Conservation (phyloP, 371 early-diverging fungal genomes). For the Mortierella polycephala region DNA sequence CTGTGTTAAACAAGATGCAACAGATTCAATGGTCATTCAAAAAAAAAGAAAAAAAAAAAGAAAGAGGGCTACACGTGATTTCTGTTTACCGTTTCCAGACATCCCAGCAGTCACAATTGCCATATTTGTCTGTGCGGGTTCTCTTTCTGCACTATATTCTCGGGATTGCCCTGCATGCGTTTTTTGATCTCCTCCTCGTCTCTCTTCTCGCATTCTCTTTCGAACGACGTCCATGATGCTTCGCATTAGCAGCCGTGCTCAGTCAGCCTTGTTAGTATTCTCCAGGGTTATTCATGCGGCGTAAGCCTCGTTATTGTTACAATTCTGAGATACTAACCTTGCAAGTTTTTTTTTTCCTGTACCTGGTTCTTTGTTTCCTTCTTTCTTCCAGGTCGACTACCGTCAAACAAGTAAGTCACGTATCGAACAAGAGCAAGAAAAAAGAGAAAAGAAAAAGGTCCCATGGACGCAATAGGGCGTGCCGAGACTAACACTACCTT, state of each 20-base stretch:
- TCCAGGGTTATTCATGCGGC: not conserved
- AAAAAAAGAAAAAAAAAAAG: conserved; percentile 22
- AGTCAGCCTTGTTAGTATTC: conserved; percentile 33
- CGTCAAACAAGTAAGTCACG: conserved; percentile 40
- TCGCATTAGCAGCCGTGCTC: conserved; percentile 37
- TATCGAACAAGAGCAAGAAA: not conserved
- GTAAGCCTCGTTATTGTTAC: not conserved
- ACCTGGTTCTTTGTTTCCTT: conserved; percentile 5
- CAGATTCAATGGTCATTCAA: not conserved
- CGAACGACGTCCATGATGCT: conserved; percentile 27
- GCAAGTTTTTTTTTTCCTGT: not conserved
- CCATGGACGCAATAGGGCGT: not conserved
- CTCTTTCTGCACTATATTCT: not conserved
- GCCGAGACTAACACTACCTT: not conserved
- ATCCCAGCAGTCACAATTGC: too few species aligned
- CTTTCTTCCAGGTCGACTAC: conserved; percentile 22
- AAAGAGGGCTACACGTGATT: conserved; percentile 4
- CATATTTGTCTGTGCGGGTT: too few species aligned
- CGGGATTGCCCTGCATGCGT: not conserved
- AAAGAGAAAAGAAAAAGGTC: not conserved
- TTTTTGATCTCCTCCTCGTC: conserved; percentile 26
- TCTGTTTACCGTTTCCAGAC: conserved; percentile 14
- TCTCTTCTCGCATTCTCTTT: conserved; percentile 4
- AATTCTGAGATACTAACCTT: not conserved
- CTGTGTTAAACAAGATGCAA: not conserved